Percentiles rank a stretch among this genome's conserved stretches.
Conservation (phyloP, 2,329 filamentous ascomycete genomes). For the Byssothecium circinans region DNA sequence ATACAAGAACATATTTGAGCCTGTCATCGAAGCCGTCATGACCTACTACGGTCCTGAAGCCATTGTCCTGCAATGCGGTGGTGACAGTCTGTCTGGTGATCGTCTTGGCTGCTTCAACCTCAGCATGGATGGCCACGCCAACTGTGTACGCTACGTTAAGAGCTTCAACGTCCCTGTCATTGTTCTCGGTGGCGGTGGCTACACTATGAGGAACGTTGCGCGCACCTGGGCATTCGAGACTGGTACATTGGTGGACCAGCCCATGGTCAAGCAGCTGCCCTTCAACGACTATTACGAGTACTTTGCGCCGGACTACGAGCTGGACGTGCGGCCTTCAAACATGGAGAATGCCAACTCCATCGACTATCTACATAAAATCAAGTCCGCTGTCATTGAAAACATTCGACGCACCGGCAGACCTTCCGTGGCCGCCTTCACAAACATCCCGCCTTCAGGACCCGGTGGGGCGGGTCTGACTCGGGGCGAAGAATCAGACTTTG, state of each 20-base stretch:
- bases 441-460: conserved; percentile 57
- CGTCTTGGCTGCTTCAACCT: conserved; percentile 70
- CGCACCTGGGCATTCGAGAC: conserved; percentile 68
- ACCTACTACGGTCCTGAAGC: conserved; percentile 69
- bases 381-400: conserved; percentile 66
- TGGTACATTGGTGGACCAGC: conserved; percentile 79
- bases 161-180: conserved; percentile 67
- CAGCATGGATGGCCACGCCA: conserved; percentile 70
- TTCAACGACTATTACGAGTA: conserved; percentile 97
- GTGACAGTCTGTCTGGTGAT: conserved; percentile 68
- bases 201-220: conserved; percentile 68
- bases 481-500: conserved; percentile 65
- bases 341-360: conserved; percentile 72
- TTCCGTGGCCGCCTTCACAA: conserved; percentile 51
- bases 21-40: conserved; percentile 68
- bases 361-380: conserved; percentile 70
- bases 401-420: conserved; percentile 65
- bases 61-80: conserved; percentile 69
- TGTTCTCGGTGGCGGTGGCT: conserved; percentile 68
- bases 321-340: conserved; percentile 69
- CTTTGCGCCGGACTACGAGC: conserved; percentile 69
- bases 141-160: conserved; percentile 70
- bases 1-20: conserved; percentile 70
- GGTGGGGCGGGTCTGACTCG: conserved; percentile 50
- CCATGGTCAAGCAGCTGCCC: conserved; percentile 80